Conservation (phyloP, 176 grass and related monocot genomes). For the Oryza australiensis region DNA sequence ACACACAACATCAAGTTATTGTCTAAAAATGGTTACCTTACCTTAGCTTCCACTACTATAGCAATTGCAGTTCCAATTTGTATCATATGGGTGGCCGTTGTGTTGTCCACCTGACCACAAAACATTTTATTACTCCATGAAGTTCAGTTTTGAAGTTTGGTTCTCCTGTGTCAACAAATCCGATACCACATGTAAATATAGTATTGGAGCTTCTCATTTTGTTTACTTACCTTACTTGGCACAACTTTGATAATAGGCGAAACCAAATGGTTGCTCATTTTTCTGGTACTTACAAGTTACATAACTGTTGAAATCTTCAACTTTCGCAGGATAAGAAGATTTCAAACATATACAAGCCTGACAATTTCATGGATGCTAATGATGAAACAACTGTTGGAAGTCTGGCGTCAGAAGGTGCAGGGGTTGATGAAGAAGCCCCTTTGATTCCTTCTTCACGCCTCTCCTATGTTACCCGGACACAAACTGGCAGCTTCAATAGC, state of each 20-base stretch:
- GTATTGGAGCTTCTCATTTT: neutral
- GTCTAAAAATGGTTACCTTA: neutral
- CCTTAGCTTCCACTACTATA: slow-evolving; percentile 1
- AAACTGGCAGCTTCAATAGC: slow-evolving; percentile 55
- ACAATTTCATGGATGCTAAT: slow-evolving; percentile 44
- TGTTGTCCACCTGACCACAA: neutral
- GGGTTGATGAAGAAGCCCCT: slow-evolving; percentile 73
- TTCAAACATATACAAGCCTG: slow-evolving; percentile 50
- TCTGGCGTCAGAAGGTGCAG: slow-evolving; percentile 48
- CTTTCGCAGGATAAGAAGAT: slow-evolving; percentile 73
- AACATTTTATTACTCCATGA: neutral
- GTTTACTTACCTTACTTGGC: neutral
- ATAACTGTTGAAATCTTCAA: neutral
- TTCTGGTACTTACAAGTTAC: slow-evolving; percentile 7
- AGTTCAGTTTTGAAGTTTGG: neutral
- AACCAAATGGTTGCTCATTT: slow-evolving; percentile 1
- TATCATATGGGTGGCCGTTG: neutral
- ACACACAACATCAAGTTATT: slow-evolving; percentile 3
- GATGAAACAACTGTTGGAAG: slow-evolving; percentile 39
- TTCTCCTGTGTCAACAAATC: neutral
- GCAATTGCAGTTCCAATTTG: neutral
- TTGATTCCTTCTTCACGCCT: slow-evolving; percentile 66
- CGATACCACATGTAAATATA: neutral
- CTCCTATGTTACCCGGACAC: slow-evolving; percentile 74
- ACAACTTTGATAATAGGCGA: neutral